Conservation (phyloP, 2,329 filamentous ascomycete genomes). For the Fusarium sp. region DNA sequence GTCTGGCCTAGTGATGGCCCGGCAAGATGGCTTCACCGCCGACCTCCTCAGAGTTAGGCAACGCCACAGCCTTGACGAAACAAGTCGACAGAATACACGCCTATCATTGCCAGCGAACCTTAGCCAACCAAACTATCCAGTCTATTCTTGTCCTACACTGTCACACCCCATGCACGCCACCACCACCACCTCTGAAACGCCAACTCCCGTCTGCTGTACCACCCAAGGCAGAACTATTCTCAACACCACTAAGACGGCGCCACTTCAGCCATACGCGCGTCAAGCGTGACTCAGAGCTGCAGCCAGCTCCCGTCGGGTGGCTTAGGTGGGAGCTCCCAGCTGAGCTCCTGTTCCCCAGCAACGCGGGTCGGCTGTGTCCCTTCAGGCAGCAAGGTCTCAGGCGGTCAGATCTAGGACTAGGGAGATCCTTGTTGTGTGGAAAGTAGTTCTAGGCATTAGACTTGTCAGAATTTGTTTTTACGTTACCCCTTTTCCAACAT, state of each 20-base stretch:
- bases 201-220: neutral
- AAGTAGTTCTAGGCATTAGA: neutral
- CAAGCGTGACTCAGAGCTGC: neutral
- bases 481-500: neutral
- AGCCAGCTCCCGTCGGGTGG: neutral
- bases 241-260: neutral
- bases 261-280: neutral
- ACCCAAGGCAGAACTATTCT: neutral
- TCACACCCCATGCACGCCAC: neutral
- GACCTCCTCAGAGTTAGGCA: neutral
- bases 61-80: neutral
- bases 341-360: neutral
- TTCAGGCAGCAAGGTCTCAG: neutral
- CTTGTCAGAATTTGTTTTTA: neutral
- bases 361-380: neutral
- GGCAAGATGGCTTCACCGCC: neutral
- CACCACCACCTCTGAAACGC: neutral
- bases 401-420: neutral
- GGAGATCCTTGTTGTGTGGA: neutral
- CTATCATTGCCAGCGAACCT: neutral
- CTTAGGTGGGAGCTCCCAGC: neutral
- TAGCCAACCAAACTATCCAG: neutral
- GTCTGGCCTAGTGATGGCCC: neutral
- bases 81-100: neutral
- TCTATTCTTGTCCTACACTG: neutral